Percentiles rank a stretch among this genome's conserved stretches.
Evolutionary conservation across 2,329 filamentous ascomycete species (phyloP).

Genomic region (Talaromyces sp.): DNA sequence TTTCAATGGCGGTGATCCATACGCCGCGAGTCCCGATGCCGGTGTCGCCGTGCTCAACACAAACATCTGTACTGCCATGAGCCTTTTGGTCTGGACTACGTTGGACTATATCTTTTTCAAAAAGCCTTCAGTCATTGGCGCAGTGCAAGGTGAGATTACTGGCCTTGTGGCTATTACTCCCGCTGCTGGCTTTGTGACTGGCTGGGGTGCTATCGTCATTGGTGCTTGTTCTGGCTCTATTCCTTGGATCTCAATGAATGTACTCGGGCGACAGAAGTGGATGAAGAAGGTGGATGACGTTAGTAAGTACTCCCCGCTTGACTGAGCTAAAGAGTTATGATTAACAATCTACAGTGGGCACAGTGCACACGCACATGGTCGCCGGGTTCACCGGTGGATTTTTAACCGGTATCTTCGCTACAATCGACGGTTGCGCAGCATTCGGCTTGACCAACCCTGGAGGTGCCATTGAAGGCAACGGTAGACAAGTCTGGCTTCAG

Average conservation of each 20-base stretch:
- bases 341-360: conserved; percentile 35
- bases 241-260: conserved; percentile 51
- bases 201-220: conserved; percentile 51
- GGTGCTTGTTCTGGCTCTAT: conserved; percentile 45
- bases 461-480: conserved; percentile 52
- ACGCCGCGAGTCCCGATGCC: conserved; percentile 49
- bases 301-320: not conserved
- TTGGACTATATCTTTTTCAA: conserved; percentile 48
- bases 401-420: conserved; percentile 48
- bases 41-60: conserved; percentile 53
- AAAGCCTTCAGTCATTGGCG: conserved; percentile 51
- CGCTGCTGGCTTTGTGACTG: conserved; percentile 50
- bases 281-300: conserved; percentile 58
- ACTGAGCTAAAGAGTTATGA: not conserved
- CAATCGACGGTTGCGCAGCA: conserved; percentile 45
- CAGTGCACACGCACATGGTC: conserved; percentile 50
- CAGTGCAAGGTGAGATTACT: conserved; percentile 52
- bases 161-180: conserved; percentile 54
- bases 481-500: conserved; percentile 50
- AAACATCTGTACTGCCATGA: conserved; percentile 50
- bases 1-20: conserved; percentile 55
- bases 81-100: conserved; percentile 46
- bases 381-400: conserved; percentile 48
- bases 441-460: conserved; percentile 47
- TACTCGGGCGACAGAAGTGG: conserved; percentile 46